Base-by-base conservation (phyloP, 306 rosid species). In the Dryas octopetala region DNA sequence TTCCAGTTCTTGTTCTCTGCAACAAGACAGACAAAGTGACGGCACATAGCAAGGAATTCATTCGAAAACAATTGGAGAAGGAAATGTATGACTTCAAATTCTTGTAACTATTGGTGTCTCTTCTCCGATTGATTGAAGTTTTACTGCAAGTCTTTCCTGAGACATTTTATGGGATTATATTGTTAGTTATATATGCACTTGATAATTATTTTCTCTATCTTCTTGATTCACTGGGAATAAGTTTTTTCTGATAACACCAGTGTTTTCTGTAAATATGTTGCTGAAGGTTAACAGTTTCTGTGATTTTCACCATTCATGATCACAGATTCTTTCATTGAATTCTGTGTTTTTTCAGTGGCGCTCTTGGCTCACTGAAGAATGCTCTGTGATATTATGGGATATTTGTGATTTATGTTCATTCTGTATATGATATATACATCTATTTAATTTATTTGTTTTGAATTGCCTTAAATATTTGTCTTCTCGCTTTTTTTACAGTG, bases 11-110 rank as follows among this genome's bases (percentile, higher is more conserved):
- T 70, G 85, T 94, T 83, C 89, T 94, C 62, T 94, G 97, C 92
- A 94, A 94, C 86, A 94, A 94, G 82, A 83, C 96, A 4, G 97
- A 93, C 87, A 91, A 91, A 79, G 97, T 94, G 72, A 91, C 98
- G 68, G 97, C 97, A 19, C 98, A 93, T 82, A 91, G 94, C 60
- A 91, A 93, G 88, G 98, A 91, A 65, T 93, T 93, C 71, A 93
- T 93, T 80, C 82, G 85, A 65, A 89, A 84, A 75, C 98, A 94
- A 85, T 68, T 94, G 76, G 98, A 94, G 85, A 94, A 94, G 80
- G 98, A 94, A 84, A 79, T 94, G 98, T 94, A 94, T 85, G 88
- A 52, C 38, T 79, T 84, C 55, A 19, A 63, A 4, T 75, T 77
- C 64, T 62, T 53, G 45, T 54, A 44, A 57, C 61, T 14, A 13